Conservation (phyloP, 169 alveolate species). For the Plasmodium vivax region DNA sequence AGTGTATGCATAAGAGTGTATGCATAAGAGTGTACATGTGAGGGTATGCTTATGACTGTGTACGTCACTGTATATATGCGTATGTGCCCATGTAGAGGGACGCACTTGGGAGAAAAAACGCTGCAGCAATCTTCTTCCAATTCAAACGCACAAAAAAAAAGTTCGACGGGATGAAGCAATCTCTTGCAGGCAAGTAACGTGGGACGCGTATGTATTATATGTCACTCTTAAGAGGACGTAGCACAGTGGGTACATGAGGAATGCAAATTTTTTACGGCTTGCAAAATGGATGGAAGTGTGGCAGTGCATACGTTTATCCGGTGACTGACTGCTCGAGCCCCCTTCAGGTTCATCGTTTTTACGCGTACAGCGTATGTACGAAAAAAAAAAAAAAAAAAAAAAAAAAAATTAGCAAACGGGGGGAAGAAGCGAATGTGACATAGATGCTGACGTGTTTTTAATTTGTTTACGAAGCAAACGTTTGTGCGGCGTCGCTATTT, state of each 20-base stretch:
- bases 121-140: not conserved
- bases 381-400: slow-evolving; percentile 23
- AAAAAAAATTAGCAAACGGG: not conserved
- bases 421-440: not conserved
- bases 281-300: not conserved
- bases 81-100: not conserved
- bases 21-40: not conserved
- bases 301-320: not conserved
- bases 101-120: not conserved
- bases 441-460: not conserved
- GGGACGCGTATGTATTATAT: not conserved
- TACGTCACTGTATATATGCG: not conserved
- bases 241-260: not conserved
- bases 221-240: not conserved
- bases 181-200: not conserved
- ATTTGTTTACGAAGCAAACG: not conserved
- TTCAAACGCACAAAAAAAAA: not conserved
- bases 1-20: not conserved
- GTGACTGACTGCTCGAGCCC: not conserved
- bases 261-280: not conserved
- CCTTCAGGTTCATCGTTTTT: not conserved
- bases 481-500: not conserved
- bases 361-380: slow-evolving; percentile 1
- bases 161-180: not conserved
- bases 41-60: too few relatives aligned